Base-by-base conservation (phyloP, 1,284 basidiomycete species). In the Ustilago shanxiensis region DNA sequence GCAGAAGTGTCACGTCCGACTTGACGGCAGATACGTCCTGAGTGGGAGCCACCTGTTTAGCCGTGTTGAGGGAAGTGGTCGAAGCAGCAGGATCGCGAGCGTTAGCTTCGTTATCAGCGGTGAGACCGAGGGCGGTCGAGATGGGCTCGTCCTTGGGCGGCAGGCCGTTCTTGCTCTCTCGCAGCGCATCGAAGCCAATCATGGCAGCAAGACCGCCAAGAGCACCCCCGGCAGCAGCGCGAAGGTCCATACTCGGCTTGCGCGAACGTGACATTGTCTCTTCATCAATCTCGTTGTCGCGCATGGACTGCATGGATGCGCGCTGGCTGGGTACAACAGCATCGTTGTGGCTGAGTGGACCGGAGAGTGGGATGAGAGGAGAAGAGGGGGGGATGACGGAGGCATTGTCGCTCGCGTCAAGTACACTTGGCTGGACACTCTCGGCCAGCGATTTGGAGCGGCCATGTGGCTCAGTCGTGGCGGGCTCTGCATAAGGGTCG, bases 121-220 rank as follows among this genome's bases (percentile, higher is more conserved):
- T 63, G 41, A 67, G 70, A 5, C 70, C 65, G 8, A 72, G 53
- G 0, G 60, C 60, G 1, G 47, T 22, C 9, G 70, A n/a, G 39
- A 67, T 16, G 18, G 70, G 70, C 4, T 66, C 65, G 14, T 73
- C 57, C 44, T 73, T 73, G 9, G 63, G 61, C n/a, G 73, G 70
- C 16, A 73, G 54, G 14, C 76, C 72, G 22, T 68, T 66, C 56
- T 72, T 78, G 26, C 55, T 61, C 29, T 78, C 76, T 37, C 65
- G 67, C 22, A 78, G 65, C 6, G 72, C 67, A 47, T 78, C 76
- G 24, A 74, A 66, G 52, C 76, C 76, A 41, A 78, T 68, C 71
- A 74, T 74, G 59, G 72, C 72, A 24, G 72, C 76, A 18, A 78
- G 71, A 44, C 76, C 72, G 16, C 76, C 76, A 4, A 78, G 61